Evolutionary conservation across 164 flowering plant species (phyloP).

Genomic region (Dillenia suffruticosa): DNA sequence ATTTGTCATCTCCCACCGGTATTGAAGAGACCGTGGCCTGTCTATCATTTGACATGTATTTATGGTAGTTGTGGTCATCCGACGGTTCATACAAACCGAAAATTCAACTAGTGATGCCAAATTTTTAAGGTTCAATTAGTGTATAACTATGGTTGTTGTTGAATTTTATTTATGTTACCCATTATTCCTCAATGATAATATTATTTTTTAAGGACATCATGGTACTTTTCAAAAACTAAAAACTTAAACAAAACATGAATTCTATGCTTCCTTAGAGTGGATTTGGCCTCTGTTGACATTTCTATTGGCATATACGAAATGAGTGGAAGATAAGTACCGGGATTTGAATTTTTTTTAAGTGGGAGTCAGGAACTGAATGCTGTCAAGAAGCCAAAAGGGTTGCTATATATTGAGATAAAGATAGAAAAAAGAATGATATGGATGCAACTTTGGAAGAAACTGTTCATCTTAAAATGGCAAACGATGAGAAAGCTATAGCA

Average conservation of each 20-base stretch:
- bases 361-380: conserved; percentile 16
- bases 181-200: background rate
- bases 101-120: conserved; percentile 8
- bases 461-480: conserved; percentile 4
- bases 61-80: too few species aligned
- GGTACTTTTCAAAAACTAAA: too few species aligned
- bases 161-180: conserved; percentile 8
- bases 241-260: background rate
- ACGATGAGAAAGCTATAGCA: conserved; percentile 15
- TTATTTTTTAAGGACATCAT: too few species aligned
- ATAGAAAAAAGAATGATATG: conserved; percentile 10
- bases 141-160: conserved; percentile 16
- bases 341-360: conserved; percentile 11
- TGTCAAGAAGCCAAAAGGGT: background rate
- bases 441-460: conserved; percentile 16
- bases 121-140: background rate
- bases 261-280: conserved; percentile 5
- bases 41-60: too few species aligned
- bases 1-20: too few species aligned
- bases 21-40: too few species aligned
- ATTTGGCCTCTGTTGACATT: conserved; percentile 23
- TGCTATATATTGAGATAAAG: background rate
- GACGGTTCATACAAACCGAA: background rate
- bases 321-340: conserved; percentile 1
- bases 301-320: conserved; percentile 2